phyloP scores from a whole-genome alignment of 768 basidiomycete species.

The Multifurca ochricompacta region DNA sequence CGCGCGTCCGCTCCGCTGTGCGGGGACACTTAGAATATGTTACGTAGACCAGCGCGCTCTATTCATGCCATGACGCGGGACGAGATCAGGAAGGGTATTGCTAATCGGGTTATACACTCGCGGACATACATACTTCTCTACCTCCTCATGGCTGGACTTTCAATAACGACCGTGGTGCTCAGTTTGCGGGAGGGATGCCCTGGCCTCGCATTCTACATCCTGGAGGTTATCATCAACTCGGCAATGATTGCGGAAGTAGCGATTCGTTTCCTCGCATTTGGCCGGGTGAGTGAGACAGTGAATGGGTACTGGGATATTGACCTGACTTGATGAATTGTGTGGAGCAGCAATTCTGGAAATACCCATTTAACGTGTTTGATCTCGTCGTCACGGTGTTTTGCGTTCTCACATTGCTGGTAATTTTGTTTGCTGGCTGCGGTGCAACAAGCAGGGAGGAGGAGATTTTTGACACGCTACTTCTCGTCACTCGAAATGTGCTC shows the following conservation, averaged over 20 bases:
- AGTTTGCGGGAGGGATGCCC: conserved; percentile 82
- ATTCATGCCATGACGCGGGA: conserved; percentile 78
- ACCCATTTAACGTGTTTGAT: conserved; percentile 87
- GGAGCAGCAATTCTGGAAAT: conserved; percentile 89
- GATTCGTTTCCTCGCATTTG: conserved; percentile 88
- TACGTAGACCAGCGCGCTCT: conserved; percentile 61
- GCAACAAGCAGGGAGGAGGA: conserved; percentile 86
- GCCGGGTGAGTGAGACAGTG: conserved; percentile 54
- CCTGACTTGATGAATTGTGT: background rate
- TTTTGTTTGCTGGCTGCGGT: conserved; percentile 83
- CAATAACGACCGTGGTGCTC: conserved; percentile 77
- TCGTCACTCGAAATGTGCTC: conserved; percentile 87
- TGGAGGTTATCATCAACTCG: conserved; percentile 83
- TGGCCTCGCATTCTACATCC: conserved; percentile 76
- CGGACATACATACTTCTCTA: conserved; percentile 83
- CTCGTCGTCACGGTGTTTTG: conserved; percentile 86
- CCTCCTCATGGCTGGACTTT: conserved; percentile 81
- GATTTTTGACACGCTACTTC: conserved; percentile 82
- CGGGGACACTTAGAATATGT: background rate
- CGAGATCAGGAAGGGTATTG: conserved; percentile 78
- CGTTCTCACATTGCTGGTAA: conserved; percentile 77
- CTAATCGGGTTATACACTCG: conserved; percentile 86
- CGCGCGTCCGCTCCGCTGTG: conserved; percentile 15
- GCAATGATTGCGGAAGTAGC: conserved; percentile 93
- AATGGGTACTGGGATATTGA: too few species aligned